Evolutionary conservation across 2,329 filamentous ascomycete genomes (phyloP), one percentile per base, ranked within the genome.

Genomic region (Xylariaceae sp.): DNA sequence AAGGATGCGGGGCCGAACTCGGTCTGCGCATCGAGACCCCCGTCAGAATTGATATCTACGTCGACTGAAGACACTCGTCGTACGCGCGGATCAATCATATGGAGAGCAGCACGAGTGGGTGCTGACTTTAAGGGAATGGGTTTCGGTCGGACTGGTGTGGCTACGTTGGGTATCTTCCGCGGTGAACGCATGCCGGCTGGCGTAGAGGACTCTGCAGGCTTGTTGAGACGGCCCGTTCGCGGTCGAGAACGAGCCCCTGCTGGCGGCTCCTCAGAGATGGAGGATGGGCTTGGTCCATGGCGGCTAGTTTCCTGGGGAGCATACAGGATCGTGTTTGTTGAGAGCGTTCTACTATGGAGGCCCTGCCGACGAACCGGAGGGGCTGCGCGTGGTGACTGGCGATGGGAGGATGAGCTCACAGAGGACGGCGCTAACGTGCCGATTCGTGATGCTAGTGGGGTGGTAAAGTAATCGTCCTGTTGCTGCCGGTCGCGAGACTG

Each of bases 291-390:
- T 10, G 70, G 67, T 1, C 52, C 58, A 21, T 68, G 64, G 16
- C 71, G 74, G 48, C 61, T 70, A 50, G 66, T 61, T 21, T 80
- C 76, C 29, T 85, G 77, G 0, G 92, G 92, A 32, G 90, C 92
- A 74, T 89, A 96, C 1, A 96, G 78, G 51, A 96, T 92, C 0
- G 93, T 96, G 64, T 88, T 91, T 19, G 86, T 89, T 0, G 93
- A 96, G 3, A 89, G 72, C 12, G 91, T 92, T 40, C 92, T 88
- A 52, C 76, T 82, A 66, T 96, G 92, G 3, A 78, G 67, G 0
- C 73, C 75, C 44, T 76, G 71, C 49, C 75, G 73, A 41, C 71
- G 62, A 60, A 68, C 67, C 65, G 68, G 48, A 50, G 20, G 69
- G 59, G 40, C 71, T 59, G 63, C 42, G 62, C 66, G 53, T 52